Evolutionary conservation across 768 basidiomycete genomes (phyloP), one percentile per base, ranked within the genome.

Genomic region (Leccinum uliginosum): DNA sequence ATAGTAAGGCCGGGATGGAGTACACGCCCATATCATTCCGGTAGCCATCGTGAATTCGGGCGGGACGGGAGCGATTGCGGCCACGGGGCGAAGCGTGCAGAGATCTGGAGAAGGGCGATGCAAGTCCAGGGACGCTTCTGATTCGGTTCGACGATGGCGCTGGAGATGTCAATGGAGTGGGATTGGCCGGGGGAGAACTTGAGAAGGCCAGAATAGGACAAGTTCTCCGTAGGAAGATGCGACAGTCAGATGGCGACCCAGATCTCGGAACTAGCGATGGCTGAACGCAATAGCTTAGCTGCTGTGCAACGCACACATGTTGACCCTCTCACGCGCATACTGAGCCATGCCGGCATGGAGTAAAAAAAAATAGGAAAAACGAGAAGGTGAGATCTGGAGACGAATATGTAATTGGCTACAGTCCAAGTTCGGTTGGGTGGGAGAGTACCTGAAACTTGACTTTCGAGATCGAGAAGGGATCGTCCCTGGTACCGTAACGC

Each of bases 391-490:
- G 66, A 66, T 71, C 66, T 63, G 55, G 51, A 57, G 44, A 56
- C 44, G 50, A 43, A 43, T 26, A 26, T 56, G 54, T 55, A 68
- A 65, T 56, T 56, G 66, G 67, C 53, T 69, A 70, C 66, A 58
- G 63, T 45, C 65, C 63, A 4, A 54, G 59, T 62, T 67, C 30
- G 65, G 65, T 0, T 58, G 60, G 58, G 65, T 66, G 65, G 67
- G 65, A 66, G 65, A 65, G 72, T 68, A 69, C 70, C 72, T 71
- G 70, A 66, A 66, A 66, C 67, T 61, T 70, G 67, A 60, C 64
- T 68, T 67, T 71, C 63, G 59, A 69, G 70, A 70, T 73, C 70
- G 68, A 71, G 70, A 68, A 59, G 59, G 64, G 71, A 71, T 71
- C 70, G 72, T 67, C 70, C 71, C 71, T 71, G 64, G 63, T 71